Evolutionary conservation across 2,329 filamentous ascomycete species (phyloP).

Genomic region (Amauroascus niger): DNA sequence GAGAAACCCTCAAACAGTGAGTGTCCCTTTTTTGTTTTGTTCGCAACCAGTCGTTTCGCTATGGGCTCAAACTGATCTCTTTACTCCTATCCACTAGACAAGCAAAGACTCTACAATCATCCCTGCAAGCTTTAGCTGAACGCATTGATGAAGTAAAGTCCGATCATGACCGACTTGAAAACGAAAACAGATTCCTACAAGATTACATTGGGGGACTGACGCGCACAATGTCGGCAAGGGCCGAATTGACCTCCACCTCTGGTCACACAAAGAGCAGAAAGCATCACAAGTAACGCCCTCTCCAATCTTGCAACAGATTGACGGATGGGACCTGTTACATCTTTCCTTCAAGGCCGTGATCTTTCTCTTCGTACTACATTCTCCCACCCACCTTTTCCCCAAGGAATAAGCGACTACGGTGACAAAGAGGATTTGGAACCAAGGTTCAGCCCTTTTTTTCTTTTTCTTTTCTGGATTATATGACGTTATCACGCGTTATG

Average conservation of each 20-base stretch:
- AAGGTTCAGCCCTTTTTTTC: neutral
- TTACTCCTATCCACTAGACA: conserved; percentile 50
- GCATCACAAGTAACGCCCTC: conserved; percentile 15
- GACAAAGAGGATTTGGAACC: neutral
- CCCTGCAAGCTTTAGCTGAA: conserved; percentile 78
- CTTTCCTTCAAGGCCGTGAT: neutral
- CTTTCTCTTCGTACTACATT: neutral
- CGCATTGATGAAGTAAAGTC: conserved; percentile 88
- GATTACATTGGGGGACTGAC: conserved; percentile 97
- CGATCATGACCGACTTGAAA: conserved; percentile 94
- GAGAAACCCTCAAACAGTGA: conserved; percentile 54
- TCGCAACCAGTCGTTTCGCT: neutral
- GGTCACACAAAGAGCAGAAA: conserved; percentile 41
- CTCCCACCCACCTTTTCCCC: neutral
- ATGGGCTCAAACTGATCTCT: neutral
- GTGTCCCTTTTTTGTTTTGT: conserved; percentile 21
- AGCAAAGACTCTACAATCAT: conserved; percentile 79
- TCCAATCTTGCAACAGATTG: neutral
- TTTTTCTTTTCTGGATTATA: neutral
- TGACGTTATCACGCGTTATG: conserved; percentile 14
- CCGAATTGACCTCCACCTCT: conserved; percentile 46
- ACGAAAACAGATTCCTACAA: conserved; percentile 92
- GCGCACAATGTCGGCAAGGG: conserved; percentile 52
- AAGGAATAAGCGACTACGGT: neutral
- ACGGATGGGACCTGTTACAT: neutral